A percentile compares a stretch with the other conserved stretches of the same genome.
Evolutionary conservation across 148 eudicot genomes (phyloP).

Genomic region (Rhododendron griersonianum): DNA sequence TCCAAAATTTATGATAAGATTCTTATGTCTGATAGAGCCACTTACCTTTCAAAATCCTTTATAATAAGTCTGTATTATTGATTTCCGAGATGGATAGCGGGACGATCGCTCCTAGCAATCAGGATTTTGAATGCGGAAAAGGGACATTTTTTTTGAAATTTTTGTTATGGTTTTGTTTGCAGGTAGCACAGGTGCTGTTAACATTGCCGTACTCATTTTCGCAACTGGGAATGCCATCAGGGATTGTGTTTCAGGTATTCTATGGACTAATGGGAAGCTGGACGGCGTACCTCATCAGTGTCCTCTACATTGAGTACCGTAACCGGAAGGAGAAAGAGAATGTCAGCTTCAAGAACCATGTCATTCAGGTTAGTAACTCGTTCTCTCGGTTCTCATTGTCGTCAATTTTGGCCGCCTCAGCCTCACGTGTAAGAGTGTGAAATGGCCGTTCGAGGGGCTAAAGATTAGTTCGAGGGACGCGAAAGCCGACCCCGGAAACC

Average conservation of each 20-base stretch:
- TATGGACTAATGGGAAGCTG: constrained; percentile 79
- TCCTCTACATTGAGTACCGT: constrained; percentile 69
- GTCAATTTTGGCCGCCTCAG: too few relatives aligned
- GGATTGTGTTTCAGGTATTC: constrained; percentile 57
- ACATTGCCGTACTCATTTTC: constrained; percentile 85
- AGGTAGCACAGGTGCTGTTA: constrained; percentile 86
- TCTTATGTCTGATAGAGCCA: background rate
- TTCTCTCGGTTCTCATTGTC: too few relatives aligned
- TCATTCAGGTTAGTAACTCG: constrained; percentile 53
- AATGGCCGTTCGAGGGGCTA: background rate
- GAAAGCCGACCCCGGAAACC: too few relatives aligned
- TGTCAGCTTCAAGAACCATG: constrained; percentile 89
- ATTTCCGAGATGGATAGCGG: background rate
- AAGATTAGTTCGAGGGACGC: background rate
- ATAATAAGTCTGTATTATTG: background rate
- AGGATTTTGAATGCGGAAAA: background rate
- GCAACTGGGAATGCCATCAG: constrained; percentile 76
- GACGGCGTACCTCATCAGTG: constrained; percentile 88
- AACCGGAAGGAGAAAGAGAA: constrained; percentile 75
- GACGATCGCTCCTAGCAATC: background rate
- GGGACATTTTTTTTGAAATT: background rate
- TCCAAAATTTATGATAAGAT: background rate
- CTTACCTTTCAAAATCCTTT: too few relatives aligned
- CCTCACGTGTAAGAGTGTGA: too few relatives aligned
- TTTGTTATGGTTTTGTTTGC: background rate